Conservation (phyloP, 208 protist species). For the Leishmania lainsoni region DNA sequence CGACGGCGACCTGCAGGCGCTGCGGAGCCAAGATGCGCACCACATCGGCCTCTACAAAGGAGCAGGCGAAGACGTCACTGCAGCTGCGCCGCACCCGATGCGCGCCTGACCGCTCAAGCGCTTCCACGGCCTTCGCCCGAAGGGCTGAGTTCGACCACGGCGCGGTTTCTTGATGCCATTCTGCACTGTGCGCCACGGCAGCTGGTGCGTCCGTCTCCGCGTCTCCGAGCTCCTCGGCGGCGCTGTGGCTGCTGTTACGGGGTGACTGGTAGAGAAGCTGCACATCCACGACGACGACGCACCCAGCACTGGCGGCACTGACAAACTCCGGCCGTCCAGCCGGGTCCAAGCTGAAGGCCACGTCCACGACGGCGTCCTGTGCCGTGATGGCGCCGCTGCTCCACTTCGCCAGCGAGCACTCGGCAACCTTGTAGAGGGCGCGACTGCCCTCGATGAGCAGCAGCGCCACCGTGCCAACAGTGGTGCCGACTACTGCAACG, state of each 20-base stretch:
- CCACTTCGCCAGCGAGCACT: conserved; percentile 34
- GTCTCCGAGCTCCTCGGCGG: conserved; percentile 2
- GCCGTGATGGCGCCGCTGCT: conserved; percentile 36
- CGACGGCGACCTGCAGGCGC: conserved; percentile 53
- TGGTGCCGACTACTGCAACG: conserved; percentile 66
- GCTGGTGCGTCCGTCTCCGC: not conserved
- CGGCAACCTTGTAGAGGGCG: conserved; percentile 38
- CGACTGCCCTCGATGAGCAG: conserved; percentile 48
- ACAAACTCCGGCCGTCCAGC: conserved; percentile 68
- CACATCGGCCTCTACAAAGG: conserved; percentile 47
- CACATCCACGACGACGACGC: conserved; percentile 56
- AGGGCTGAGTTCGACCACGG: conserved; percentile 16
- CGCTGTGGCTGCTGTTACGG: not conserved
- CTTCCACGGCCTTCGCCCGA: conserved; percentile 38
- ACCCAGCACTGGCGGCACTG: conserved; percentile 40
- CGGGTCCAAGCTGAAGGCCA: conserved; percentile 60
- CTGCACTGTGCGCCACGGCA: not conserved
- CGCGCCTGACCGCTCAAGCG: conserved; percentile 26
- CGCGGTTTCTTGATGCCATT: not conserved
- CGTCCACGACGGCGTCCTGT: conserved; percentile 44
- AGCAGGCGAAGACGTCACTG: conserved; percentile 40
- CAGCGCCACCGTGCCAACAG: conserved; percentile 42
- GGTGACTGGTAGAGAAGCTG: conserved; percentile 10
- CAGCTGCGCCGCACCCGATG: conserved; percentile 19
- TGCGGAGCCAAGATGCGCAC: conserved; percentile 62